phyloP scores from a whole-genome alignment of 176 grass and related monocot species.

The Poa pratensis region DNA sequence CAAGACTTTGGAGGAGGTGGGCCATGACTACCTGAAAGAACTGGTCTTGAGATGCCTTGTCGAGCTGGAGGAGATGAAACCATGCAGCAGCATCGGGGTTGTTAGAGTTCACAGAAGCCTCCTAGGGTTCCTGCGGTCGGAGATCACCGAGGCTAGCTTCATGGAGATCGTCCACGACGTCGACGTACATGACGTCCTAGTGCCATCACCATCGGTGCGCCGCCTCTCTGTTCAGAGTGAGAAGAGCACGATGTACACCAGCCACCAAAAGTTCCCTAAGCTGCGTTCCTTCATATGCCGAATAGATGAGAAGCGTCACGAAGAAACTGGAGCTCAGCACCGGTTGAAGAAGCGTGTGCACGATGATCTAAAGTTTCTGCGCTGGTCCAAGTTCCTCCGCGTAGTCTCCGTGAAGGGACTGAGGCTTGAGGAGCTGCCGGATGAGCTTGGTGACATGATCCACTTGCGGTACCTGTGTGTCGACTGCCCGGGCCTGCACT shows the following conservation, averaged over 20 bases:
- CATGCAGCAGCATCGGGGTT: neutral
- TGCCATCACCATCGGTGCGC: neutral
- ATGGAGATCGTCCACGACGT: conserved; percentile 10
- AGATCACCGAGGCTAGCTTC: conserved; percentile 33
- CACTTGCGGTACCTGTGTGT: conserved; percentile 18
- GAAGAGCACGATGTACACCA: neutral
- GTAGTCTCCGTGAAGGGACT: conserved; percentile 10
- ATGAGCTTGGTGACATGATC: conserved; percentile 25
- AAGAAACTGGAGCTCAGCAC: neutral
- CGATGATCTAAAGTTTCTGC: conserved; percentile 17
- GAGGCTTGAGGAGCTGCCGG: neutral
- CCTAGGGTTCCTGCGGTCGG: conserved; percentile 6
- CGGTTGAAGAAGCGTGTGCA: neutral
- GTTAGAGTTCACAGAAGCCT: conserved; percentile 25
- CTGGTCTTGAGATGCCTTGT: conserved; percentile 28
- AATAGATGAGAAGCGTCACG: neutral
- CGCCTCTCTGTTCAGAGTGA: conserved; percentile 1
- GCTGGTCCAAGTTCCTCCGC: conserved; percentile 27
- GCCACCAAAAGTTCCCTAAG: conserved; percentile 13
- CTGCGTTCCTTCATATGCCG: conserved; percentile 30
- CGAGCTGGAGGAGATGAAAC: neutral
- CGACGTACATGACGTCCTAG: neutral
- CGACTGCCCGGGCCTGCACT: neutral
- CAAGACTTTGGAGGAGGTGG: conserved; percentile 33
- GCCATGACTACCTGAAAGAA: conserved; percentile 8